Evolutionary conservation across 2,329 filamentous ascomycete genomes (phyloP).

Genomic region (Colletotrichum scovillei): DNA sequence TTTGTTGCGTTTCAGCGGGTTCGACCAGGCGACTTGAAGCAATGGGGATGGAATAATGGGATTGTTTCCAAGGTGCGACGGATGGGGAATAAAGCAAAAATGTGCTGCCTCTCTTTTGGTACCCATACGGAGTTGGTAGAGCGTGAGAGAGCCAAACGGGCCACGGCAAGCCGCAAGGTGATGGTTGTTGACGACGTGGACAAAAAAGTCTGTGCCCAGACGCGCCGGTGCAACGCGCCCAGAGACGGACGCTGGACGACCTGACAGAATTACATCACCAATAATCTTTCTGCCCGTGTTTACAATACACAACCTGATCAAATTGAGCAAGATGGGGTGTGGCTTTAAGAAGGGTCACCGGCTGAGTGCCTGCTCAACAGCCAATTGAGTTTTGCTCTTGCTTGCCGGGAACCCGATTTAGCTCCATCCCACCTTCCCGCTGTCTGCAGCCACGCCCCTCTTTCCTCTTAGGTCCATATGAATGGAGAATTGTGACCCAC

Average conservation of each 20-base stretch:
- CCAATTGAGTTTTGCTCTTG: slow-evolving; percentile 9
- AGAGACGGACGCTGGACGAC: slow-evolving; percentile 7
- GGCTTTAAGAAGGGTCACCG: background rate
- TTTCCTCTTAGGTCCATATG: too few species aligned
- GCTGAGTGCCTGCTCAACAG: too few species aligned
- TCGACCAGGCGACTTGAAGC: background rate
- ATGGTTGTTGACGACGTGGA: background rate
- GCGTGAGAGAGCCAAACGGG: background rate
- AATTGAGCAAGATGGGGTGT: background rate
- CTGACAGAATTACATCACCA: slow-evolving; percentile 29
- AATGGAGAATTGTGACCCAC: background rate
- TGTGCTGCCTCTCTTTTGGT: too few species aligned
- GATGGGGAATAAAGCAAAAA: background rate
- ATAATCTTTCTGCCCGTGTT: slow-evolving; percentile 1
- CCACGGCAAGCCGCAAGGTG: background rate
- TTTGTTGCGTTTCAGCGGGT: slow-evolving; percentile 9
- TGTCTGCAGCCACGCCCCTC: slow-evolving; percentile 15
- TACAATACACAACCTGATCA: background rate
- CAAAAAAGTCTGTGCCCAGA: slow-evolving; percentile 19
- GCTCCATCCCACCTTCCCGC: slow-evolving; percentile 20
- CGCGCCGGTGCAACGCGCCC: slow-evolving; percentile 26
- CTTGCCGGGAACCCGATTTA: slow-evolving; percentile 9
- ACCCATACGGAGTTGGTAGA: too few species aligned
- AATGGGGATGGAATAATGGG: background rate
- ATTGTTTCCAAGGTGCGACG: slow-evolving; percentile 1